Evolutionary conservation across 1,284 basidiomycete genomes (phyloP), one percentile per base, ranked within the genome.

Genomic region (Leccinum pachyderme): DNA sequence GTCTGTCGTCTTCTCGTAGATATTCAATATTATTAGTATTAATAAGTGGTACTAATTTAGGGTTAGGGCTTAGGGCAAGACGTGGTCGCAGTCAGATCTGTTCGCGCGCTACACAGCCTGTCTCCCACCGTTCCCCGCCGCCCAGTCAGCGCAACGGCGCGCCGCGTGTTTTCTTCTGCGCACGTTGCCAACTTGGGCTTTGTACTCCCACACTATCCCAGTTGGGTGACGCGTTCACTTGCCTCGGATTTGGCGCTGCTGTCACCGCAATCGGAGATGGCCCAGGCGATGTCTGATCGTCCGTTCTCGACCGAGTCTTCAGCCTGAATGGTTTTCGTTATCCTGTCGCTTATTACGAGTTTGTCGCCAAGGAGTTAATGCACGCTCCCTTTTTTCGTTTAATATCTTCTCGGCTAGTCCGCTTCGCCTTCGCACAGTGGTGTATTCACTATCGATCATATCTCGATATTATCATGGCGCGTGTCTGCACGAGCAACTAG

Each of bases 21-120:
- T 47, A 28, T 7, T 7, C 25, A 8, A 48, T 27, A 12, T 49
- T 27, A 25, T 41, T 15, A 18, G 18, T 18, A 18, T 18, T 18
- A 18, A 1, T 18, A 18, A 18, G 18, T 31, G 13, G 49, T 45
- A 22, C 54, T 60, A 67, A 46, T 55, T 48, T 59, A 56, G 56
- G 67, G 67, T 61, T 69, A 69, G 67, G 70, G 66, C 58, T 46
- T 27, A 70, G 66, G 66, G 66, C 48, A 37, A 27, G 24, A 44
- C 24, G 41, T 6, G 41, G 41, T 44, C 41, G 41, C 41, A 44
- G 41, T 8, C 7, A 6, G n/a, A 37, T 37, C 33, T 18, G 33
- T 37, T 37, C 33, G 9, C 9, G 24, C n/a, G 24, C 4, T 22
- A 48, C 61, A 63, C 63, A 63, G 61, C 63, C 63, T 47, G 45